Percentiles rank a stretch among this genome's conserved stretches.
phyloP scores from a whole-genome alignment of 371 early-diverging fungal species.

The Massospora cicadina region DNA sequence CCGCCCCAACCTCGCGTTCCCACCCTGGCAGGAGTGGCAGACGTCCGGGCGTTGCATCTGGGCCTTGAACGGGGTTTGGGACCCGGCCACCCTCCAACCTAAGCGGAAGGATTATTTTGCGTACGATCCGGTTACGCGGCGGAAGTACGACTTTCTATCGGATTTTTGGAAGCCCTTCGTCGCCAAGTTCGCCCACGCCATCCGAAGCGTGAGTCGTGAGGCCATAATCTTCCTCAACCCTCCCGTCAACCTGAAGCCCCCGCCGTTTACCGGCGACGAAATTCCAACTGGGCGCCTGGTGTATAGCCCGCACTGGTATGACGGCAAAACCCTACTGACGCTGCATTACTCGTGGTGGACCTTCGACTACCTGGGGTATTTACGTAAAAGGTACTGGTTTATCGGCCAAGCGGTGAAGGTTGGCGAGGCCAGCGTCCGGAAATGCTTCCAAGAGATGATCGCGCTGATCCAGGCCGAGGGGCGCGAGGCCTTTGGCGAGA shows the following conservation, averaged over 20 bases:
- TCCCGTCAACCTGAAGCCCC: constrained; percentile 36
- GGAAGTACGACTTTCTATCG: constrained; percentile 21
- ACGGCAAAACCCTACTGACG: constrained; percentile 43
- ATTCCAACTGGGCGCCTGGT: constrained; percentile 26
- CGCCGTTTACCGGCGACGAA: constrained; percentile 19
- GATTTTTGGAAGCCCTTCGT: constrained; percentile 38
- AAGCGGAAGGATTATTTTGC: constrained; percentile 34
- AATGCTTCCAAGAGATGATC: constrained; percentile 37
- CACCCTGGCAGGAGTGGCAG: constrained; percentile 4
- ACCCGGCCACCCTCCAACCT: constrained; percentile 17
- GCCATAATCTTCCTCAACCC: constrained; percentile 48
- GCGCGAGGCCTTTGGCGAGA: constrained; percentile 19
- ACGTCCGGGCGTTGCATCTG: constrained; percentile 37
- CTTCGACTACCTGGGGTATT: constrained; percentile 39
- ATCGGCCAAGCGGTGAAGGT: constrained; percentile 32
- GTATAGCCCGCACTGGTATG: constrained; percentile 62
- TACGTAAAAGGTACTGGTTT: constrained; percentile 37
- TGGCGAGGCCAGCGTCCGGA: constrained; percentile 35
- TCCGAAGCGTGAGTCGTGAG: constrained; percentile 27
- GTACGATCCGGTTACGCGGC: constrained; percentile 23
- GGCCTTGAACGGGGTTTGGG: constrained; percentile 50
- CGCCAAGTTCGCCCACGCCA: constrained; percentile 18
- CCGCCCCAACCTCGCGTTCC: constrained; percentile 17
- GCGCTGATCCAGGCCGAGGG: constrained; percentile 33
- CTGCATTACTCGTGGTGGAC: constrained; percentile 47